phyloP scores from a whole-genome alignment of 2,329 filamentous ascomycete species.

The Fusarium ambrosium region DNA sequence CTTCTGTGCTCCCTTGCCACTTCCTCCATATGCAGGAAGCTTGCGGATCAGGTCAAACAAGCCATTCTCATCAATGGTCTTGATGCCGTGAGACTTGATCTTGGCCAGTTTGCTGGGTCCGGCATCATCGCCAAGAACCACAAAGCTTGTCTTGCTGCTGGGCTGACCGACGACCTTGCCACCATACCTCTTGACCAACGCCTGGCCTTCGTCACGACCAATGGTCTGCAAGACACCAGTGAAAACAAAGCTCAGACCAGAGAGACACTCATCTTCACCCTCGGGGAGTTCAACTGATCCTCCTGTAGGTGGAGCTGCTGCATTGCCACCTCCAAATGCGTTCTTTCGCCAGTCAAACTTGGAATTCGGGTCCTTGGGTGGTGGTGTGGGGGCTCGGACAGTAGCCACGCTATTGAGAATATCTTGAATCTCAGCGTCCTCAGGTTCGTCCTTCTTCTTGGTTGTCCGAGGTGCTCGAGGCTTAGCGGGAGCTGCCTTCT shows the following conservation, averaged over 20 bases:
- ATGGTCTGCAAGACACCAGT: constrained; percentile 88
- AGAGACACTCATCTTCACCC: constrained; percentile 90
- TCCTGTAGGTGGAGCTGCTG: constrained; percentile 72
- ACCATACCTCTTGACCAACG: constrained; percentile 91
- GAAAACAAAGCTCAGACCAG: constrained; percentile 93
- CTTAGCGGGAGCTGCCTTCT: constrained; percentile 71
- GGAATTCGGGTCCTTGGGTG: constrained; percentile 74
- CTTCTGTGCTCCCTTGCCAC: constrained; percentile 88
- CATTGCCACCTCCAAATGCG: constrained; percentile 68
- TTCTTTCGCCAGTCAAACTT: constrained; percentile 87
- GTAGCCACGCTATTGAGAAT: constrained; percentile 91
- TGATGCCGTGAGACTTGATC: constrained; percentile 83
- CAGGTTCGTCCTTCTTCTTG: constrained; percentile 75
- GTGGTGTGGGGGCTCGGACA: constrained; percentile 86
- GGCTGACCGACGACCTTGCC: constrained; percentile 89
- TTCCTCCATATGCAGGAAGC: constrained; percentile 88
- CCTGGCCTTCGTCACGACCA: constrained; percentile 86
- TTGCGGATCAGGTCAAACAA: constrained; percentile 86
- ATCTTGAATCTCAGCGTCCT: constrained; percentile 79
- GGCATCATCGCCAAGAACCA: constrained; percentile 91
- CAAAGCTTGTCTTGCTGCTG: constrained; percentile 93
- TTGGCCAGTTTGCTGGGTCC: constrained; percentile 93
- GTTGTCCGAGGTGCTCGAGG: constrained; percentile 66
- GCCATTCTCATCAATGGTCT: constrained; percentile 94
- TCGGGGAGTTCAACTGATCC: constrained; percentile 80